These are phyloP conservation scores for Diaporthe eres DNA, from an alignment of 2,329 filamentous ascomycete species.

Conservation along the genomic window DNA sequence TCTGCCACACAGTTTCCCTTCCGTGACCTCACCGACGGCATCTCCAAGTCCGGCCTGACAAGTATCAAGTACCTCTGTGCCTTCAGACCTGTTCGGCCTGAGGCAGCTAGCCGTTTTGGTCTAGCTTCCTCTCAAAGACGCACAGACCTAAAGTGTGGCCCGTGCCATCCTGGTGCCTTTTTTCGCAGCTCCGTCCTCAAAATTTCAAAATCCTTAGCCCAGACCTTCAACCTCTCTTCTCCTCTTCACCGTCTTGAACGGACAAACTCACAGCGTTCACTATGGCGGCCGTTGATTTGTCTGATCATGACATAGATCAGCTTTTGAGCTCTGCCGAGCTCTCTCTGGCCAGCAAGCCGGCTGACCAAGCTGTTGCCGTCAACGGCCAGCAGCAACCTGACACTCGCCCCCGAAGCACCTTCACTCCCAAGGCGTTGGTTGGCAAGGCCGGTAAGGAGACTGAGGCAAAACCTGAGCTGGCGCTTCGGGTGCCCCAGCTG, in stretches of 20 bases:
- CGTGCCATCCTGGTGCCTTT: conserved; percentile 27
- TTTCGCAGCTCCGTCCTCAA: conserved; percentile 18
- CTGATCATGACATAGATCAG: conserved; percentile 39
- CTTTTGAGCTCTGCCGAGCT: conserved; percentile 37
- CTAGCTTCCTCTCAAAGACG: neutral
- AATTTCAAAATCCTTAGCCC: conserved; percentile 21
- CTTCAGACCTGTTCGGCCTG: neutral
- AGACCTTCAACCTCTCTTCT: neutral
- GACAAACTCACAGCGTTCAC: conserved; percentile 33
- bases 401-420: conserved; percentile 37
- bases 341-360: conserved; percentile 30
- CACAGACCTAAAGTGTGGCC: neutral
- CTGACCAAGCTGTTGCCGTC: conserved; percentile 12
- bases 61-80: neutral
- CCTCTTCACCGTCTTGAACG: conserved; percentile 26
- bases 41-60: neutral
- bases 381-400: conserved; percentile 32
- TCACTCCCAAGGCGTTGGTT: conserved; percentile 37
- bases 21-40: conserved; percentile 31
- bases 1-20: conserved; percentile 9
- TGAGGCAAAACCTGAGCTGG: conserved; percentile 46
- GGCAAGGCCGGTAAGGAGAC: conserved; percentile 34
- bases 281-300: conserved; percentile 35
- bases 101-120: neutral
- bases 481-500: conserved; percentile 49